phyloP scores from a whole-genome alignment of 352 stramenopile genomes.

The Halophytophthora polymorphica region DNA sequence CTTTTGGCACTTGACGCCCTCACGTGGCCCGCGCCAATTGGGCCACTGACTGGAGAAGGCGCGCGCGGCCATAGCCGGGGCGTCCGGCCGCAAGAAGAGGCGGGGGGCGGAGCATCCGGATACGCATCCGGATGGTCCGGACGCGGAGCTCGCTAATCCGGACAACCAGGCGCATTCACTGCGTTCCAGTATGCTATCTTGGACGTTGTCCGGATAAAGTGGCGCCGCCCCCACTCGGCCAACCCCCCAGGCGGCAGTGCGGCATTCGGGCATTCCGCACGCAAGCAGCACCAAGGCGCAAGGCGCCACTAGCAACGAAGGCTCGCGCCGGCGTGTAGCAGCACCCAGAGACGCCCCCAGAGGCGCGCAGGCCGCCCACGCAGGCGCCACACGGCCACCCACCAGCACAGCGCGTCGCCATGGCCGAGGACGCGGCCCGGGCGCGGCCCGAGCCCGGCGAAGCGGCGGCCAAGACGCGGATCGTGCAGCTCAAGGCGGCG shows the following conservation, averaged over 20 bases:
- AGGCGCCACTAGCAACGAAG: not conserved
- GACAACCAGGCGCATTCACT: too few species aligned
- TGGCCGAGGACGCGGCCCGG: constrained; percentile 25
- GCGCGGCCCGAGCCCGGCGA: constrained; percentile 25
- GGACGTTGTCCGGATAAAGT: not conserved
- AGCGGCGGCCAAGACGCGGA: constrained; percentile 10
- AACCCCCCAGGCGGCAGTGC: too few species aligned
- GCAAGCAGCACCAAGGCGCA: not conserved
- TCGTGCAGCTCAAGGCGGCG: constrained; percentile 24
- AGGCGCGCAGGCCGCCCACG: not conserved
- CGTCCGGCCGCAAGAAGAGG: too few species aligned
- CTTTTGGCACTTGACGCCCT: too few species aligned
- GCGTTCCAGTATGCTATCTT: too few species aligned
- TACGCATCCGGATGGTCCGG: too few species aligned
- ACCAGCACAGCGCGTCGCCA: not conserved
- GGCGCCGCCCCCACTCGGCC: too few species aligned
- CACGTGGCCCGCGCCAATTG: too few species aligned
- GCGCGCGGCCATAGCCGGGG: too few species aligned
- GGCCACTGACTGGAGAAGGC: too few species aligned
- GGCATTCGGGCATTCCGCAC: not conserved
- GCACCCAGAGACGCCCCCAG: not conserved
- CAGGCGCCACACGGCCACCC: not conserved
- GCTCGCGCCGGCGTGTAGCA: not conserved
- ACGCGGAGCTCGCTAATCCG: too few species aligned
- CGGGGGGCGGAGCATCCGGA: too few species aligned